These are phyloP conservation scores for Fraxinus pennsylvanica DNA, from an alignment of 257 asterid genomes.

Conservation along the genomic window DNA sequence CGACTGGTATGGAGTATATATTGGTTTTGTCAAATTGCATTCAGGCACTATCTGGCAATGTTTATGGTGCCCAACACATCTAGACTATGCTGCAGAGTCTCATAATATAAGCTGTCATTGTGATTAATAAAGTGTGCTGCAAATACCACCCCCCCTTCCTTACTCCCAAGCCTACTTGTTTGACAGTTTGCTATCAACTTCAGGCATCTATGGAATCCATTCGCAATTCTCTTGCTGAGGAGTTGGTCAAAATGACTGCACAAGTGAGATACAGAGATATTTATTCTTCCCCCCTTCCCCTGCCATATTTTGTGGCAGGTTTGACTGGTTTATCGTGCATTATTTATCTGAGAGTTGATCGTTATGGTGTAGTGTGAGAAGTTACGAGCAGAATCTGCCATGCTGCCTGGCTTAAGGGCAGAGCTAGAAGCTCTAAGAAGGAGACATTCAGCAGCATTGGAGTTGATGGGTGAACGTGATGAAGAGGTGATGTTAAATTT, in stretches of 20 bases:
- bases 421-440: conserved; percentile 92
- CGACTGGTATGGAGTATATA: conserved; percentile 65
- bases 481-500: conserved; percentile 67
- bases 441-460: conserved; percentile 94
- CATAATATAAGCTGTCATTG: conserved; percentile 2
- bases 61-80: not conserved
- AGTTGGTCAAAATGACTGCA: conserved; percentile 93
- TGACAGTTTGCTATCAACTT: conserved; percentile 20
- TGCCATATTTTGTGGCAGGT: conserved; percentile 9
- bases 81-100: not conserved
- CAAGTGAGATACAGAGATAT: conserved; percentile 46
- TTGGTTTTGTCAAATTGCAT: conserved; percentile 18
- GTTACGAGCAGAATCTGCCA: conserved; percentile 68
- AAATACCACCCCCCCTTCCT: conserved; percentile 10
- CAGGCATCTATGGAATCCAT: conserved; percentile 97
- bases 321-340: not conserved
- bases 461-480: conserved; percentile 99
- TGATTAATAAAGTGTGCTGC: not conserved
- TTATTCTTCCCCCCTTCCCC: not conserved
- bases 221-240: conserved; percentile 99
- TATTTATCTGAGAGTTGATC: conserved; percentile 18
- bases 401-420: conserved; percentile 86
- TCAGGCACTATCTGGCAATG: not conserved
- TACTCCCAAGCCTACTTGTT: conserved; percentile 5
- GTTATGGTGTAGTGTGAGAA: conserved; percentile 70